Conservation (phyloP, 345 rosid species). For the Mangifera indica region DNA sequence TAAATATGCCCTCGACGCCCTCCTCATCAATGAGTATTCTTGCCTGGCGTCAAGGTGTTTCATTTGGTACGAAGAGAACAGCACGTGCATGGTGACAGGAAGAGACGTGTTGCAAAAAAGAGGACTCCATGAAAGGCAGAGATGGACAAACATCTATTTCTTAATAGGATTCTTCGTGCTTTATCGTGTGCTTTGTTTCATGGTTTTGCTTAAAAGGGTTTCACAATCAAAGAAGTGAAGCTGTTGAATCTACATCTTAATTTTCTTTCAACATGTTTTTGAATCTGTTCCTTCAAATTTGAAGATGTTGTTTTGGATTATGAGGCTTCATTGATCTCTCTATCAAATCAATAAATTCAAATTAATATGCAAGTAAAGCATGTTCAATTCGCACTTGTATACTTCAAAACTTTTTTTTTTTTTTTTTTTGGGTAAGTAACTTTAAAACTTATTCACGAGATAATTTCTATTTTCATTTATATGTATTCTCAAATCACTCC, state of each 20-base stretch:
- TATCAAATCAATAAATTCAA: slow-evolving; percentile 6
- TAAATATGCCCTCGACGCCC: slow-evolving; percentile 82
- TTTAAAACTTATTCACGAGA: too few species aligned
- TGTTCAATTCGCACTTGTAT: neutral
- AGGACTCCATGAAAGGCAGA: slow-evolving; percentile 62
- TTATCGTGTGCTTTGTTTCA: slow-evolving; percentile 74
- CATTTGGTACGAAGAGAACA: slow-evolving; percentile 53
- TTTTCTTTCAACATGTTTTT: neutral
- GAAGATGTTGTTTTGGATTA: neutral
- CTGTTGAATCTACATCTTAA: neutral
- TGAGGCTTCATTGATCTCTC: slow-evolving; percentile 2
- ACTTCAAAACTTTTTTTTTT: too few species aligned
- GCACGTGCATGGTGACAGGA: slow-evolving; percentile 65
- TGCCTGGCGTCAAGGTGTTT: slow-evolving; percentile 66
- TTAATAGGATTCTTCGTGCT: slow-evolving; percentile 81
- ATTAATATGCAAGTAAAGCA: too few species aligned
- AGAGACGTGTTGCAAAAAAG: slow-evolving; percentile 62
- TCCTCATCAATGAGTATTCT: slow-evolving; percentile 84
- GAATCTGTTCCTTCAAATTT: neutral
- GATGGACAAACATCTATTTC: slow-evolving; percentile 71
- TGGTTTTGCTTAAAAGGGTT: slow-evolving; percentile 70
- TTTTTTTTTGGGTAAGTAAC: too few species aligned
- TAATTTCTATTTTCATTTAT: too few species aligned
- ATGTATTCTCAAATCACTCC: too few species aligned
- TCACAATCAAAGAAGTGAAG: slow-evolving; percentile 64